phyloP scores from a whole-genome alignment of 331 rosid species.

The Arachis monticola region DNA sequence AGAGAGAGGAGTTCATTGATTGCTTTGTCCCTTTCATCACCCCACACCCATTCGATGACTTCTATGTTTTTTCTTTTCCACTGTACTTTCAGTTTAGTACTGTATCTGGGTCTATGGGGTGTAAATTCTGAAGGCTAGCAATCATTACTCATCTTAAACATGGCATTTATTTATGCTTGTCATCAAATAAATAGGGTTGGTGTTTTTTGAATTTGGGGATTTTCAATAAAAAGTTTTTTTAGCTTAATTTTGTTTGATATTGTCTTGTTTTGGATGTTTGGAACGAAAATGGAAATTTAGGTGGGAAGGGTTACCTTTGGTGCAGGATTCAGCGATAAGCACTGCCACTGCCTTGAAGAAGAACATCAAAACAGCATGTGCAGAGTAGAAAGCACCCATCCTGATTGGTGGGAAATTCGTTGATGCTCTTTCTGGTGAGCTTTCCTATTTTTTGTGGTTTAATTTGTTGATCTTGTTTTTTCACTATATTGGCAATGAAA shows the following conservation, averaged over 20 bases:
- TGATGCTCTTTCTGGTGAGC: slow-evolving; percentile 79
- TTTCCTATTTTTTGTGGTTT: background rate
- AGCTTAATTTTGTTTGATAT: no score
- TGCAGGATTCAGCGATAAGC: slow-evolving; percentile 54
- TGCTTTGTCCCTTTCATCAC: background rate
- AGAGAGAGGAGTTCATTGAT: background rate
- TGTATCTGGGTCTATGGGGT: background rate
- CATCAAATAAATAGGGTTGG: background rate
- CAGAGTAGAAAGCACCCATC: slow-evolving; percentile 60
- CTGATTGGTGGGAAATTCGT: slow-evolving; percentile 81
- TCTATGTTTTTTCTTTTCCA: background rate
- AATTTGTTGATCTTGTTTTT: background rate
- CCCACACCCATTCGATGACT: background rate
- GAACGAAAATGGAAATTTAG: slow-evolving; percentile 38
- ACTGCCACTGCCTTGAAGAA: slow-evolving; percentile 63
- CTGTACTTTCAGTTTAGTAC: background rate
- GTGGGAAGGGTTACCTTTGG: slow-evolving; percentile 50
- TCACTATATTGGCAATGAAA: background rate
- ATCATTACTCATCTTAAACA: background rate
- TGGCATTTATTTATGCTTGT: background rate
- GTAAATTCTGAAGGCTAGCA: background rate
- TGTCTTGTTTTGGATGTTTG: background rate
- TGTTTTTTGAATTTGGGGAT: slow-evolving; percentile 18
- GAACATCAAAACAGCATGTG: slow-evolving; percentile 65
- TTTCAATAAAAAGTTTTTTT: background rate